phyloP scores from a whole-genome alignment of 139 green algal species.

The Bryopsis sp. region DNA sequence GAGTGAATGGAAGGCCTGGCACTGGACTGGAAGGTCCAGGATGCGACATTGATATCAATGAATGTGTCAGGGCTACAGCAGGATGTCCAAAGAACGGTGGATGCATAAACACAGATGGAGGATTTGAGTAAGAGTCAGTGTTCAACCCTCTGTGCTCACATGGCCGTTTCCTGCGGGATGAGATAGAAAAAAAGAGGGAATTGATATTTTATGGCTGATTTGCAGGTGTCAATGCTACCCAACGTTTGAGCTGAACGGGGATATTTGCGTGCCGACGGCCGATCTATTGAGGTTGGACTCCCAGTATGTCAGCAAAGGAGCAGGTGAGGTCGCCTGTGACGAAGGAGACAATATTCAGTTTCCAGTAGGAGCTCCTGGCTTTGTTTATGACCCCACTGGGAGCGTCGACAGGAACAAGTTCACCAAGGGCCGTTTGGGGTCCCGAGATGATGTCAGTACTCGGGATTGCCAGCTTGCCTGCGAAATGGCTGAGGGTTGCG shows the following conservation, averaged over 20 bases:
- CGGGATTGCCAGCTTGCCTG: slow-evolving; percentile 37
- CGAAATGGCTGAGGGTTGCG: slow-evolving; percentile 23
- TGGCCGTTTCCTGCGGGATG: neutral
- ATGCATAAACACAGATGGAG: slow-evolving; percentile 37
- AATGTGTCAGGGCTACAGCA: slow-evolving; percentile 34
- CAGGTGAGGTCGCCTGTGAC: slow-evolving; percentile 28
- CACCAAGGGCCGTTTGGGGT: slow-evolving; percentile 22
- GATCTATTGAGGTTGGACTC: neutral
- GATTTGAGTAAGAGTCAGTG: slow-evolving; percentile 4
- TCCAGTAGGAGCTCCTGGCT: slow-evolving; percentile 34
- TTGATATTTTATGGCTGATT: neutral
- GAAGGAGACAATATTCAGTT: slow-evolving; percentile 36
- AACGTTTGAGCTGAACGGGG: slow-evolving; percentile 29
- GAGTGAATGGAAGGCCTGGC: slow-evolving; percentile 27
- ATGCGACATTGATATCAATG: slow-evolving; percentile 47
- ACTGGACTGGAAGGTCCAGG: slow-evolving; percentile 43
- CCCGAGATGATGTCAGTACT: slow-evolving; percentile 10
- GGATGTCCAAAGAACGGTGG: slow-evolving; percentile 31
- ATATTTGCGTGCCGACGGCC: neutral
- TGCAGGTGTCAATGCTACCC: slow-evolving; percentile 39
- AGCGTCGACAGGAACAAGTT: slow-evolving; percentile 17
- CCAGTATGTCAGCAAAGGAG: slow-evolving; percentile 26
- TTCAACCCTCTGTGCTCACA: neutral
- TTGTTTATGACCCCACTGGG: slow-evolving; percentile 34
- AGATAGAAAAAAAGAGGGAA: neutral